Conservation (phyloP, 352 stramenopile genomes). For the Pythium coloratum region DNA sequence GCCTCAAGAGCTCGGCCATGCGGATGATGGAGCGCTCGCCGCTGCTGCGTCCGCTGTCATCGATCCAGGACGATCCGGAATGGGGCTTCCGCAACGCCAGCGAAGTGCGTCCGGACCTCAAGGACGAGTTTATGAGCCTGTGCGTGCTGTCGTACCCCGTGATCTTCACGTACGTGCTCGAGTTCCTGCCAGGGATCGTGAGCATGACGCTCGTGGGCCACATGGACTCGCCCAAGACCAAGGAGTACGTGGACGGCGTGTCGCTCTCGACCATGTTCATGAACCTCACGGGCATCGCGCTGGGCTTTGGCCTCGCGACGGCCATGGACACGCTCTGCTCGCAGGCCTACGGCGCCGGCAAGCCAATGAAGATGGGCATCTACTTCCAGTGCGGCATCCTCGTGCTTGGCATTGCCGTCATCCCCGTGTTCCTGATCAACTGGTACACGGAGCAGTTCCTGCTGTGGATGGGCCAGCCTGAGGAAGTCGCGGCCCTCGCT, state of each 20-base stretch:
- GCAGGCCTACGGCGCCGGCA: constrained; percentile 77
- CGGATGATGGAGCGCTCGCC: constrained; percentile 36
- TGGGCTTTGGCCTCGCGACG: constrained; percentile 77
- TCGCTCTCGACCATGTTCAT: constrained; percentile 76
- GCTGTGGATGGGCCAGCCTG: constrained; percentile 62
- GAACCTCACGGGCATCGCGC: constrained; percentile 74
- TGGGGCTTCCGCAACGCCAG: constrained; percentile 23
- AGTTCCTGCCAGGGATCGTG: constrained; percentile 67
- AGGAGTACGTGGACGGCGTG: constrained; percentile 71
- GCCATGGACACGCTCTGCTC: constrained; percentile 90
- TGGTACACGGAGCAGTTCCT: constrained; percentile 77
- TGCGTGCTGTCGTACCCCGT: constrained; percentile 50
- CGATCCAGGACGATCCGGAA: constrained; percentile 33
- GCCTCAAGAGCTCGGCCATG: constrained; percentile 25
- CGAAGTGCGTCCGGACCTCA: constrained; percentile 26
- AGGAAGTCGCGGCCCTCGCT: constrained; percentile 58
- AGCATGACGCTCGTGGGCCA: constrained; percentile 72
- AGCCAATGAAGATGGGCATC: constrained; percentile 70
- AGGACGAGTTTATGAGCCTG: constrained; percentile 42
- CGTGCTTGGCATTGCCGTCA: constrained; percentile 53
- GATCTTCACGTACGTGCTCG: constrained; percentile 76
- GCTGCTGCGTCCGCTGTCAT: constrained; percentile 36
- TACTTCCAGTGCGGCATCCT: constrained; percentile 84
- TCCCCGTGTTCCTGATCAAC: constrained; percentile 68
- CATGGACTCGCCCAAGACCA: constrained; percentile 63